Base-by-base conservation (phyloP, 2,329 filamentous ascomycete genomes). In the Orbilia blumenaviensis region DNA sequence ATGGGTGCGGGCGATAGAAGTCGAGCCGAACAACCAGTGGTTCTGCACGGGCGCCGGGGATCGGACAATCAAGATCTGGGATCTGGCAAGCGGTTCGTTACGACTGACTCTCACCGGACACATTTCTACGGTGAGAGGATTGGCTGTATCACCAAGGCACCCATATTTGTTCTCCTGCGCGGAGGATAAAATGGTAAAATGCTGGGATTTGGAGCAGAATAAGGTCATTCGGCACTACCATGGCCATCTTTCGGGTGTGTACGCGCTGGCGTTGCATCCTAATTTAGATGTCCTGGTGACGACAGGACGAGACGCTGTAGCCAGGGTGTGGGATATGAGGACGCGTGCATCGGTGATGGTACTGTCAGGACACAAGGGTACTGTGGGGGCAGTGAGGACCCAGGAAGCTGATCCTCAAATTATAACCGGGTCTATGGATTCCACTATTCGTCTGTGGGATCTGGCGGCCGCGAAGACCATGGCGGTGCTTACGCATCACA, bases 171-270 rank as follows among this genome's bases (percentile, higher is more conserved):
- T 99, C 84, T 97, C 93, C 9, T 99, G 95, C 81, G 96, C 93
- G 72, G 95, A 99, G 84, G 95, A 99, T 83, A 99, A 99, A 86
- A 97, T 97, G 94, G 95, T 99, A 78, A 99, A 99, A 84, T 99
- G 95, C 84, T 99, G 95, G 95, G 95, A 99, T 85, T 85, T 99
- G 79, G 95, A 99, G 84, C 97, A 94, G n/a, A 99, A 99, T 85
- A 97, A 97, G 84, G 95, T 99, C 75, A 97, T 98, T 81, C 89
- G 94, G 41, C 93, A 97, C 84, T 99, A 98, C 83, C 95, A 99
- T 82, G 96, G 96, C 16, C 95, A 99, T 84, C 85, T 99, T 21
- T 96, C 92, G 80, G 95, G 95, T 78, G 95, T 99, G 2, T 99
- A 99, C 84, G 94, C 94, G 0, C 86, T 99, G 4, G 89, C 92